These are phyloP conservation scores for Yarrowia galli DNA, from an alignment of 1,139 yeast genomes.

Conservation along the genomic window DNA sequence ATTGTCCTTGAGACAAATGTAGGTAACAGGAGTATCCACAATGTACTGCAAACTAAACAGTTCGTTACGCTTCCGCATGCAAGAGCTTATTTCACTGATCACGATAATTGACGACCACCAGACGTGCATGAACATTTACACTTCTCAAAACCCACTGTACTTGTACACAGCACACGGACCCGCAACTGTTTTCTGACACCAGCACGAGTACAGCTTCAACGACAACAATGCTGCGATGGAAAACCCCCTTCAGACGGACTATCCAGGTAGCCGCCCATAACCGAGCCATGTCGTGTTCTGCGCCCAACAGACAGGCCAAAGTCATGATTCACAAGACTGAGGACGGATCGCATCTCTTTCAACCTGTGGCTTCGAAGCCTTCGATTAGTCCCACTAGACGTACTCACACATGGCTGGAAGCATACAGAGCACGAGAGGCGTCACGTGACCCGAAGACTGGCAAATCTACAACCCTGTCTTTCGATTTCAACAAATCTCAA, in stretches of 20 bases:
- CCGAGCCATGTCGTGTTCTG: constrained; percentile 13
- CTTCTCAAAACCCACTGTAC: too few relatives aligned
- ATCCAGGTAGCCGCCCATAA: constrained; percentile 13
- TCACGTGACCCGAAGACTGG: constrained; percentile 53
- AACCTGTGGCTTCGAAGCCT: constrained; percentile 50
- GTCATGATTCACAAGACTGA: constrained; percentile 31
- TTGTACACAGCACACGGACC: too few relatives aligned
- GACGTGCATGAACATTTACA: too few relatives aligned
- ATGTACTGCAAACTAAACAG: too few relatives aligned
- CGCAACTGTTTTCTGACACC: too few relatives aligned
- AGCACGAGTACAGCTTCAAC: too few relatives aligned
- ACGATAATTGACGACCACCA: background rate
- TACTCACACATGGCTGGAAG: constrained; percentile 78
- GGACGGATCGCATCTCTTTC: constrained; percentile 46
- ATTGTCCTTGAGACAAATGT: too few relatives aligned
- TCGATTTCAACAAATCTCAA: constrained; percentile 64
- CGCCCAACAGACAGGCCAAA: constrained; percentile 3
- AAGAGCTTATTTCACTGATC: background rate
- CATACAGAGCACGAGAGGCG: constrained; percentile 71
- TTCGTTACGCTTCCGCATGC: background rate
- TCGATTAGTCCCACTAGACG: constrained; percentile 51
- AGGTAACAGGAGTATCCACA: too few relatives aligned
- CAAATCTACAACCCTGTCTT: constrained; percentile 70
- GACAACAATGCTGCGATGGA: constrained; percentile 5
- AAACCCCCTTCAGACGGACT: background rate